Evolutionary conservation across 2,329 filamentous ascomycete genomes (phyloP), one percentile per base, ranked within the genome.

Genomic region (Colletotrichum sp.): DNA sequence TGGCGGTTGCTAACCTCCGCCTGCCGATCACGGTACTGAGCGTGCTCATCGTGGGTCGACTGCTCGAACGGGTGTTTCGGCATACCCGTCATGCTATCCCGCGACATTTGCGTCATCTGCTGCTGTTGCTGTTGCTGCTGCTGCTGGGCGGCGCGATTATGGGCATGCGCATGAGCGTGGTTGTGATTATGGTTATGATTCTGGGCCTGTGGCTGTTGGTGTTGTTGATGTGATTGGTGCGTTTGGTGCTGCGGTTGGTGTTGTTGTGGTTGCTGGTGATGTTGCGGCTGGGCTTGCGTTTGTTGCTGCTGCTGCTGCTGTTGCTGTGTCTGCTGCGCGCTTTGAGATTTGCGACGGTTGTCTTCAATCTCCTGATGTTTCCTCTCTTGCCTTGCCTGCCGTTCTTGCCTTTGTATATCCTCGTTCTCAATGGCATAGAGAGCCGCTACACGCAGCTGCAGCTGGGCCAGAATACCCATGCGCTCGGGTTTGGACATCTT

Each of bases 391-490:
- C 82, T 82, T 10, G 86, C 85, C 65, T 84, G 83, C 21, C 86
- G 82, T 68, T 82, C 80, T 66, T 86, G 84, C 13, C 86, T 82
- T 77, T 87, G 86, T 65, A 84, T 76, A 55, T 87, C 86, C 76
- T 88, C 86, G 75, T 87, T 88, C 64, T 88, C 86, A 3, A 88
- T 82, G 13, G 86, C 86, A 69, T 87, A 88, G 15, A 88, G 86
- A 60, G 86, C 86, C 9, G 86, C 86, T 26, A 88, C 82, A 16
- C 86, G 81, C 15, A 88, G 81, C 72, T 87, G 86, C 21, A 87
- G 77, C 72, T 86, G 84, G 7, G 86, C 84, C 2, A 87, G 80
- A 12, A 82, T 82, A 21, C 83, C 82, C 5, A 87, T 74, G 8
- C 86, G 84, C 10, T 88, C 85, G 2, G 84, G 80, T 49, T 85